These are phyloP conservation scores for Dipteronia sinensis DNA, from an alignment of 345 rosid genomes.

Conservation along the genomic window DNA sequence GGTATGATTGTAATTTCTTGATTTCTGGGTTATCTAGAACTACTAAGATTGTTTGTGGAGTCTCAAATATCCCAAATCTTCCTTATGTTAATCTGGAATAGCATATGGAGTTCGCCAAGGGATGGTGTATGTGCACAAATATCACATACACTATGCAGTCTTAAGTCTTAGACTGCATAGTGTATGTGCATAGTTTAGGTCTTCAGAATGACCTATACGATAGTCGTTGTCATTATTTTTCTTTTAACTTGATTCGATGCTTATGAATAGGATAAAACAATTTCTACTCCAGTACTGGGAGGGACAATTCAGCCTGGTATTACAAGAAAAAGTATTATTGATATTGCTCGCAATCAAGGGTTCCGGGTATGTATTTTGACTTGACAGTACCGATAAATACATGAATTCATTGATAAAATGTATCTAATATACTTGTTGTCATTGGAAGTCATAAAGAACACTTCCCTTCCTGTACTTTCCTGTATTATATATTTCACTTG, in stretches of 20 bases:
- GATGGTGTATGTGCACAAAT: not conserved
- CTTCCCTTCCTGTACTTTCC: not conserved
- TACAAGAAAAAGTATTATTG: conserved; percentile 34
- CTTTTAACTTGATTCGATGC: not conserved
- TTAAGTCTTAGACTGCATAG: not conserved
- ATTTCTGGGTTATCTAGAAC: not conserved
- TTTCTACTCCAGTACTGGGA: conserved; percentile 32
- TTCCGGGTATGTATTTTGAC: conserved; percentile 28
- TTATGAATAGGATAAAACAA: conserved; percentile 27
- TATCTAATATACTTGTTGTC: not conserved
- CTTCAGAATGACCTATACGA: not conserved
- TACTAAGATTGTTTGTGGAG: not conserved
- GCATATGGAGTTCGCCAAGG: not conserved
- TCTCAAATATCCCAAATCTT: not conserved
- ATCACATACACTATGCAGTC: no score
- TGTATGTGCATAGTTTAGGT: not conserved
- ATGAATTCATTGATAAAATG: not conserved
- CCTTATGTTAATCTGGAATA: not conserved
- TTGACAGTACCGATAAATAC: not conserved
- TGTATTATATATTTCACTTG: not conserved
- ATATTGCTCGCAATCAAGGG: conserved; percentile 28
- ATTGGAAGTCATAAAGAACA: not conserved
- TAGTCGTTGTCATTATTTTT: not conserved
- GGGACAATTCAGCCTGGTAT: conserved; percentile 39
- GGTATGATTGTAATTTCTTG: conserved; percentile 20